These are phyloP conservation scores for Brassica nigra DNA, from an alignment of 345 rosid genomes.

Conservation along the genomic window DNA sequence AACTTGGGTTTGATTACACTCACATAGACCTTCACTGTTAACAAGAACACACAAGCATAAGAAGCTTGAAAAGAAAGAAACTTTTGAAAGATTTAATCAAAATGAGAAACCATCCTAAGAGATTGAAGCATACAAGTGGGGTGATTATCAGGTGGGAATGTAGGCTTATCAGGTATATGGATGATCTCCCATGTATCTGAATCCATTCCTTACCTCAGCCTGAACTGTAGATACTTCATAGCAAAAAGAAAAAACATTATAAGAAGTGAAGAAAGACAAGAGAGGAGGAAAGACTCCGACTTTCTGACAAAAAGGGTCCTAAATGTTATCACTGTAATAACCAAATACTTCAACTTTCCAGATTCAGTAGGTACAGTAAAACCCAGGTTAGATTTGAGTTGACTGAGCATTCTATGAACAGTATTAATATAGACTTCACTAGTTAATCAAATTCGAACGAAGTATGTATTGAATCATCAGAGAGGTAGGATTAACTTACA, in stretches of 20 bases:
- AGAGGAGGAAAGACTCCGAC: background rate
- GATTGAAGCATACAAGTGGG: conserved; percentile 54
- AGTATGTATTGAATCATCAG: background rate
- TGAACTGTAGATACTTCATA: conserved; percentile 3
- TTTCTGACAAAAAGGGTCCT: conserved; percentile 7
- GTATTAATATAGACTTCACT: too few species aligned
- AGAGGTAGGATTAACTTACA: conserved; percentile 20
- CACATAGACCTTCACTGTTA: conserved; percentile 61
- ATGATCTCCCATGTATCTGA: conserved; percentile 46
- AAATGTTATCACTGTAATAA: background rate
- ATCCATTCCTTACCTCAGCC: conserved; percentile 22
- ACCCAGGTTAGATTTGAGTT: too few species aligned
- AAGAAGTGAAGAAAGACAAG: background rate
- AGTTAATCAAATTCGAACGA: too few species aligned
- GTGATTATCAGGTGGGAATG: conserved; percentile 52
- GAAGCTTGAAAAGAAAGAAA: background rate
- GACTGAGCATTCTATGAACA: too few species aligned
- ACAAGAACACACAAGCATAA: background rate
- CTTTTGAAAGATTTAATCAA: background rate
- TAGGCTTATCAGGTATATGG: conserved; percentile 61
- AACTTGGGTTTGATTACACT: conserved; percentile 64
- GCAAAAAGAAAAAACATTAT: background rate
- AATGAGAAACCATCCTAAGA: background rate
- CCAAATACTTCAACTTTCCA: background rate
- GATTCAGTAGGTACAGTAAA: background rate